These are phyloP conservation scores for Chlamydomonas urium DNA, from an alignment of 139 green algal genomes.

Conservation along the genomic window DNA sequence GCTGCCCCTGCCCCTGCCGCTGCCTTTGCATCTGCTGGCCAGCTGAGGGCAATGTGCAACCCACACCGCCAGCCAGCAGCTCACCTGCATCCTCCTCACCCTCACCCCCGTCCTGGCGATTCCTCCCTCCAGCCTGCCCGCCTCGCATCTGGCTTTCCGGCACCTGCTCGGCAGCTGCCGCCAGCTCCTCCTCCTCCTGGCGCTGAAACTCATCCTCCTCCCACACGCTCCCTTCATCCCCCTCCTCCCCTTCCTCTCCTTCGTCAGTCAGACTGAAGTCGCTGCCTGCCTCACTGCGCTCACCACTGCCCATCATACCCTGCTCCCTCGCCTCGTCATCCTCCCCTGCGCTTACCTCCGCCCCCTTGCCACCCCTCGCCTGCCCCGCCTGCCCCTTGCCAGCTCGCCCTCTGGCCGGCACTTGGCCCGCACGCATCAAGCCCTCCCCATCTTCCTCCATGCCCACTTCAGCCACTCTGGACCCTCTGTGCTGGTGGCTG, in stretches of 20 bases:
- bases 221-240: neutral
- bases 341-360: constrained; percentile 9
- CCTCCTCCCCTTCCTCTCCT: neutral
- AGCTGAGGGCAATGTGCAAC: too few relatives aligned
- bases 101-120: too few relatives aligned
- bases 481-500: neutral
- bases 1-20: neutral
- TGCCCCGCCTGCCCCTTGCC: neutral
- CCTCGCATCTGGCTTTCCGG: neutral
- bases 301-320: constrained; percentile 17
- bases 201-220: constrained; percentile 7
- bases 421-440: too few relatives aligned
- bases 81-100: too few relatives aligned
- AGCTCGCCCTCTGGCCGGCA: too few relatives aligned
- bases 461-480: neutral
- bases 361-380: neutral
- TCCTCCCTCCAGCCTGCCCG: neutral
- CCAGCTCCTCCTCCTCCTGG: neutral
- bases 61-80: too few relatives aligned
- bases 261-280: neutral
- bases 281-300: neutral
- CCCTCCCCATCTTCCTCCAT: neutral
- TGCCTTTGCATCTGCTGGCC: neutral
- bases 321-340: constrained; percentile 6
- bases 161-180: neutral